These are phyloP conservation scores for Platanthera zijinensis DNA, from an alignment of 106 monocot genomes.

Conservation along the genomic window DNA sequence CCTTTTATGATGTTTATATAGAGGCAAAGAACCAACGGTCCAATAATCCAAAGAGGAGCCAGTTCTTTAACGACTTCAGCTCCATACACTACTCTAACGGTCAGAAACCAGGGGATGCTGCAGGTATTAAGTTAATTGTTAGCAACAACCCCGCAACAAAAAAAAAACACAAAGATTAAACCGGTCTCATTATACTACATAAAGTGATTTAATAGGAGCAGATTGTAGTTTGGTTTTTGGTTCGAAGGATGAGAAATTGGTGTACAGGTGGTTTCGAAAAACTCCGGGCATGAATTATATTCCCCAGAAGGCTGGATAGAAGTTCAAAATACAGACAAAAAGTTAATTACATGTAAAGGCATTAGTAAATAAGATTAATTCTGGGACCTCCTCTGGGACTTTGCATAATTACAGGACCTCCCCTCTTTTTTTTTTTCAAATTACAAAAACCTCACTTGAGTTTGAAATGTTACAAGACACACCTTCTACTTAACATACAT, in stretches of 20 bases:
- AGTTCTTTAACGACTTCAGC: constrained; percentile 54
- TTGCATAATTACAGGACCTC: too few relatives aligned
- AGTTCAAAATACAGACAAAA: too few relatives aligned
- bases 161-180: neutral
- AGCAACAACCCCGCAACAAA: neutral
- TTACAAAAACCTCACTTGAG: too few relatives aligned
- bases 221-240: neutral
- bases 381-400: too few relatives aligned
- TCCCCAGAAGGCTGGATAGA: neutral
- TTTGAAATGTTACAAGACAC: too few relatives aligned
- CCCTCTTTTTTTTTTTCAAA: too few relatives aligned
- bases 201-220: neutral
- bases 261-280: neutral
- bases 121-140: constrained; percentile 13
- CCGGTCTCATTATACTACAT: neutral
- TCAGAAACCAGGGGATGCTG: constrained; percentile 63
- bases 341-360: too few relatives aligned
- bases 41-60: constrained; percentile 63
- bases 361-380: too few relatives aligned
- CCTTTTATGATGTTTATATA: constrained; percentile 57
- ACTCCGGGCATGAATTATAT: neutral
- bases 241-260: neutral
- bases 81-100: constrained; percentile 43
- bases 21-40: constrained; percentile 44
- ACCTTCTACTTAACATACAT: too few relatives aligned